Percentiles rank a stretch among this genome's conserved stretches.
Conservation (phyloP, 345 rosid genomes). For the Gossypium sturtianum region DNA sequence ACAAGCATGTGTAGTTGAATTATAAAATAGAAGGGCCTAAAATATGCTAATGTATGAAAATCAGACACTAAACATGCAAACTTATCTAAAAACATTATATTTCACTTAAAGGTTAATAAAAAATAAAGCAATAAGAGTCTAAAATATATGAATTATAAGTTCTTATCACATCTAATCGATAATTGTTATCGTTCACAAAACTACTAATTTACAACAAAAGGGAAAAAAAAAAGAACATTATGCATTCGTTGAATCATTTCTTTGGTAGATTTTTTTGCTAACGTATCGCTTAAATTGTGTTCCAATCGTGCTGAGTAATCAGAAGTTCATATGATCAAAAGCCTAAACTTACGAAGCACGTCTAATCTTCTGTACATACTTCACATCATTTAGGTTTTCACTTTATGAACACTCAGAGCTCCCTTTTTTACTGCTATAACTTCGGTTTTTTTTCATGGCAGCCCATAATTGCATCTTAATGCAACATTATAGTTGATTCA, state of each 20-base stretch:
- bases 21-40: no score
- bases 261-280: slow-evolving; percentile 6
- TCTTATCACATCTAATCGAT: no score
- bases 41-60: no score
- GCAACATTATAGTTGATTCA: slow-evolving; percentile 30
- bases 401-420: slow-evolving; percentile 14
- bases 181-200: not conserved
- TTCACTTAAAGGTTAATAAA: no score
- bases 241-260: slow-evolving; percentile 24
- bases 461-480: not conserved
- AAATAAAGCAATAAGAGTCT: no score
- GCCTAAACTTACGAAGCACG: slow-evolving; percentile 24
- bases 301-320: slow-evolving; percentile 23
- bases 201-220: not conserved
- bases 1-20: no score
- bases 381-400: slow-evolving; percentile 28
- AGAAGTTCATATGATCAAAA: slow-evolving; percentile 23
- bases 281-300: slow-evolving; percentile 23
- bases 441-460: slow-evolving; percentile 15
- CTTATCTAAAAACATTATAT: no score
- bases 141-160: no score
- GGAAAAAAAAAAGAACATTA: not conserved
- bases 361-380: slow-evolving; percentile 21
- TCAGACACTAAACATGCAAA: no score
- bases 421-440: slow-evolving; percentile 25